phyloP scores from a whole-genome alignment of 2,329 filamentous ascomycete genomes.

The Annulohypoxylon truncatum region DNA sequence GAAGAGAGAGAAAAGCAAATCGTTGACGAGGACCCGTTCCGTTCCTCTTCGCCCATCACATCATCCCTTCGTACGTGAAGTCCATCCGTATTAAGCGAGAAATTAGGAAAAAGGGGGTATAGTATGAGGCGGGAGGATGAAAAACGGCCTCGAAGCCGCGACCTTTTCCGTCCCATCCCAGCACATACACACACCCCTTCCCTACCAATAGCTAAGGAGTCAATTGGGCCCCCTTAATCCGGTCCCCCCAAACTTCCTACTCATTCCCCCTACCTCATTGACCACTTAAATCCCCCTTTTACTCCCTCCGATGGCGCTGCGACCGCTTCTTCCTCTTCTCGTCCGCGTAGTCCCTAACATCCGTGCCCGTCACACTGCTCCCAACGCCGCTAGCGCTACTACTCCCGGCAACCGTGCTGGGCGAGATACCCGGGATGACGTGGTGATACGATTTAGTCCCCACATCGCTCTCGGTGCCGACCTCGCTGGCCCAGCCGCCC shows the following conservation, averaged over 20 bases:
- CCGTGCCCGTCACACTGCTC: conserved; percentile 43
- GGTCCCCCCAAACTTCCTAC: background rate
- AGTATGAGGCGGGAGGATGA: background rate
- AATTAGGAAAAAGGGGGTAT: background rate
- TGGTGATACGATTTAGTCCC: conserved; percentile 70
- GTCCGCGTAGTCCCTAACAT: conserved; percentile 53
- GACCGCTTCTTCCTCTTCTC: conserved; percentile 58
- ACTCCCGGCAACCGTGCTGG: conserved; percentile 48
- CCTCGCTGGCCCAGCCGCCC: conserved; percentile 56
- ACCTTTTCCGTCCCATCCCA: background rate
- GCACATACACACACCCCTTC: background rate
- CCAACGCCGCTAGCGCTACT: conserved; percentile 13
- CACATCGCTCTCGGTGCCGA: conserved; percentile 58
- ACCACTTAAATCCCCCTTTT: background rate
- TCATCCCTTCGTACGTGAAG: background rate
- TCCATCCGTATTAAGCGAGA: background rate
- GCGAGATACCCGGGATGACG: conserved; percentile 63
- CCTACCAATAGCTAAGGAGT: background rate
- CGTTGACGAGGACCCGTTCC: background rate
- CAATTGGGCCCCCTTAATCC: background rate
- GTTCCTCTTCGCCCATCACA: background rate
- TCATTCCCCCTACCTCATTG: background rate
- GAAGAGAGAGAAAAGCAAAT: background rate
- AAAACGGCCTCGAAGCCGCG: background rate
- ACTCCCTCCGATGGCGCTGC: conserved; percentile 25